phyloP scores from a whole-genome alignment of 2,329 filamentous ascomycete genomes.

The Xylaria hypoxylon region DNA sequence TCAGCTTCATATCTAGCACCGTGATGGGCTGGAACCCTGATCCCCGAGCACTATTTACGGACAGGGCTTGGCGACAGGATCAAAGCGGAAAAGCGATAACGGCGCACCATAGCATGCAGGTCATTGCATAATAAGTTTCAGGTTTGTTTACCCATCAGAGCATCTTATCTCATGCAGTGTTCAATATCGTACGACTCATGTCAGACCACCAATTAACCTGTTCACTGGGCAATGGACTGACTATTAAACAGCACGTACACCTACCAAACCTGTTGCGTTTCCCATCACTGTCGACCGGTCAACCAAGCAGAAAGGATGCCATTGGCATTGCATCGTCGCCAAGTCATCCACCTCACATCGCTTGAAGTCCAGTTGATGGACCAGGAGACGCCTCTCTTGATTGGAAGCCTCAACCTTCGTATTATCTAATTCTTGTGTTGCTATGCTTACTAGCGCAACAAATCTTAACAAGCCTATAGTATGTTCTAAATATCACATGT shows the following conservation, averaged over 20 bases:
- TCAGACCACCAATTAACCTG: conserved; percentile 10
- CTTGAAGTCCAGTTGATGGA: too few species aligned
- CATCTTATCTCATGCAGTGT: conserved; percentile 2
- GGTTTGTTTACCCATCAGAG: background rate
- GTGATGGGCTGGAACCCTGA: conserved; percentile 6
- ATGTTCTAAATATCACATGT: conserved; percentile 1
- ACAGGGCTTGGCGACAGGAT: background rate
- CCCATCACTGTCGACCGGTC: conserved; percentile 12
- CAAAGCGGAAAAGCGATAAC: conserved; percentile 8
- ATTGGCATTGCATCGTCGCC: background rate
- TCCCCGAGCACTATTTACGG: conserved; percentile 5
- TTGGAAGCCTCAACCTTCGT: too few species aligned
- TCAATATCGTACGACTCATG: conserved; percentile 8
- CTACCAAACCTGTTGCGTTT: conserved; percentile 5
- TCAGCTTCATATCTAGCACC: conserved; percentile 6
- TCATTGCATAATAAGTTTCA: conserved; percentile 14
- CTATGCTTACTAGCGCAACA: too few species aligned
- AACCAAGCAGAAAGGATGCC: conserved; percentile 3
- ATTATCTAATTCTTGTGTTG: too few species aligned
- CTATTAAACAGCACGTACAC: conserved; percentile 2
- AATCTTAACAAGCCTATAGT: background rate
- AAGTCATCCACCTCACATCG: background rate
- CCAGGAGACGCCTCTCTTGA: too few species aligned
- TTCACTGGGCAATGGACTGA: background rate
- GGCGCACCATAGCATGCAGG: conserved; percentile 6